These are phyloP conservation scores for Debaryomycetaceae sp. DNA, from an alignment of 1,139 yeast genomes.

Conservation along the genomic window DNA sequence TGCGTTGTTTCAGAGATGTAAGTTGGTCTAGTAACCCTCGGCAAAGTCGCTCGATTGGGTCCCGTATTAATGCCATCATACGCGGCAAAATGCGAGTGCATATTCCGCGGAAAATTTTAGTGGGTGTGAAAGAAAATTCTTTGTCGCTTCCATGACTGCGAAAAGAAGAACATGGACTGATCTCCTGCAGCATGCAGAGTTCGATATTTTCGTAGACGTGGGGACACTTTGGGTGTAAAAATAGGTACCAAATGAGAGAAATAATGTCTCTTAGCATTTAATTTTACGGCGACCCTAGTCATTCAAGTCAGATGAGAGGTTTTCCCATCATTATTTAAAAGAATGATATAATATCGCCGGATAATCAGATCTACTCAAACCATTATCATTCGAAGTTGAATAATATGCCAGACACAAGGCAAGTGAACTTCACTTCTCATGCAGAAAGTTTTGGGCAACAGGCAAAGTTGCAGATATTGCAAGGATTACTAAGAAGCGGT, in stretches of 20 bases:
- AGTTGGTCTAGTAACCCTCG: too few relatives aligned
- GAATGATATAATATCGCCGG: too few relatives aligned
- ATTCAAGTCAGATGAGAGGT: too few relatives aligned
- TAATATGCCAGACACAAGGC: too few relatives aligned
- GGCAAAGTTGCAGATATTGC: neutral
- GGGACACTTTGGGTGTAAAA: neutral
- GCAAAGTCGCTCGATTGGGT: too few relatives aligned
- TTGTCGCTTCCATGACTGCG: neutral
- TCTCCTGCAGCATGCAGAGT: neutral
- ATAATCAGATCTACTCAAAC: too few relatives aligned
- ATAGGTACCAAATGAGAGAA: neutral
- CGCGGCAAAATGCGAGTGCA: neutral
- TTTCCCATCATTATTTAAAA: too few relatives aligned
- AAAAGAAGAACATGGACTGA: neutral
- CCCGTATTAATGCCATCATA: neutral
- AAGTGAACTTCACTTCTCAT: too few relatives aligned
- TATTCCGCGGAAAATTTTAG: neutral
- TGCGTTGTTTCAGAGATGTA: neutral
- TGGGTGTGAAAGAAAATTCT: neutral
- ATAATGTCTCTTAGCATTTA: too few relatives aligned
- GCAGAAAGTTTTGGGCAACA: neutral
- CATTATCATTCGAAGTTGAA: too few relatives aligned
- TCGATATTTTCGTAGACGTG: neutral
- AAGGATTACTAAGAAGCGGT: conserved; percentile 1
- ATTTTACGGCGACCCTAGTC: too few relatives aligned